Base-by-base conservation (phyloP, 2,329 filamentous ascomycete species). In the Aspergillus pseudoglaucus region DNA sequence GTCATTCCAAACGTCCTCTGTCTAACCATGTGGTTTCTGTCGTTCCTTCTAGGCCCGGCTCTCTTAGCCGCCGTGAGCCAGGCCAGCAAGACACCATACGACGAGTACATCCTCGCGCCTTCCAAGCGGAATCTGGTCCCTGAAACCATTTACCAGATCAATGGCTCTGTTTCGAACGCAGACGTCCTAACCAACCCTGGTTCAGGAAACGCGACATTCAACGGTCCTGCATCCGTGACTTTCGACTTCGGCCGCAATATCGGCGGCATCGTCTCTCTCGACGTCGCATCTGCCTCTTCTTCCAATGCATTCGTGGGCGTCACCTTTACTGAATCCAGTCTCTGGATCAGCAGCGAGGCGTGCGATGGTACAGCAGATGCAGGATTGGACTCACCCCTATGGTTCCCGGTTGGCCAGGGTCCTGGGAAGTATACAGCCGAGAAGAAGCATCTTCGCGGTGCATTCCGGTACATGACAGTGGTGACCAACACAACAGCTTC, bases 291-390 rank as follows among this genome's bases (percentile, higher is more conserved):
- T 1, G 47, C 51, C 1, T 58, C 57, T 1, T 56, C 61, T 2
- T 22, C 53, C 0, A 50, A 57, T 44, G 63, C 61, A 8, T 66
- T 62, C n/a, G 55, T 74, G 6, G 69, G 69, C 4, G 49, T 73
- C 6, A 67, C 64, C 3, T 74, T 70, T 47, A 66, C 64, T 0
- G 69, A 74, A 48, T 66, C 61, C 2, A 64, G 52, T 20, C 52
- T 77, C 1, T 81, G 74, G 74, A 74, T 80, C 41, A 76, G 69
- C 33, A 68, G 66, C 3, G 54, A 68, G 23, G 67, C 61, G 6
- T 68, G 70, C 49, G 76, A 79, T 57, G 72, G 71, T 1, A 77
- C 72, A 1, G 66, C 66, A 2, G 70, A 75, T 44, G 63, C 66
- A 4, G 74, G 71, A 0, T 66, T 74, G 9, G 76, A 79, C 42